Conservation (phyloP, 2,329 filamentous ascomycete species). For the Sporothrix euskadiensis region DNA sequence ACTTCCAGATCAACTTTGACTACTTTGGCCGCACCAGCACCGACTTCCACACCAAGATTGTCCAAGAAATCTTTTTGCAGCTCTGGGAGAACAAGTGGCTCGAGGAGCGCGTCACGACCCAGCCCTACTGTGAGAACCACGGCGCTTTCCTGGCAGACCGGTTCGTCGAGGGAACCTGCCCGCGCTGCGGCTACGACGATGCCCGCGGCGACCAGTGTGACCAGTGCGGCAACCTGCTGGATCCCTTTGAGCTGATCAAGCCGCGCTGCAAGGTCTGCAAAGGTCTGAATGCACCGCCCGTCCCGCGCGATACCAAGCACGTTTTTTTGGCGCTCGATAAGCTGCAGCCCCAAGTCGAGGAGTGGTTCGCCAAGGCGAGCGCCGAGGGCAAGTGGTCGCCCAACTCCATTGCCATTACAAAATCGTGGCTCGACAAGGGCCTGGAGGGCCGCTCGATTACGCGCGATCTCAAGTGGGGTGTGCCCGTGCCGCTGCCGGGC, state of each 20-base stretch:
- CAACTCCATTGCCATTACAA: conserved; percentile 74
- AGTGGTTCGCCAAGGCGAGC: conserved; percentile 74
- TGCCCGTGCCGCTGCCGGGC: conserved; percentile 55
- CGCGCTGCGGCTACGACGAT: conserved; percentile 69
- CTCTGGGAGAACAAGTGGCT: conserved; percentile 87
- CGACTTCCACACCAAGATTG: conserved; percentile 83
- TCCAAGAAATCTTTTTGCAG: conserved; percentile 84
- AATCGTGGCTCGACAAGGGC: conserved; percentile 80
- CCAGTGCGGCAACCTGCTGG: conserved; percentile 70
- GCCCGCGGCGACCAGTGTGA: conserved; percentile 66
- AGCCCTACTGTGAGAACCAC: conserved; percentile 78
- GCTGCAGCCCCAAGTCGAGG: conserved; percentile 72
- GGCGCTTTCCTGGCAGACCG: conserved; percentile 77
- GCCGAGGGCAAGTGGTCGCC: conserved; percentile 73
- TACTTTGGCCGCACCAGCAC: conserved; percentile 94
- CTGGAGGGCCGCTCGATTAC: conserved; percentile 87
- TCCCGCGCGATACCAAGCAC: conserved; percentile 82
- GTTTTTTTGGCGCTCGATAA: conserved; percentile 86
- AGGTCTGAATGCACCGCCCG: conserved; percentile 71
- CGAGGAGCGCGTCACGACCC: conserved; percentile 80
- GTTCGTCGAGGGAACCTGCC: conserved; percentile 77
- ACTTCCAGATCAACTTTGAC: conserved; percentile 95
- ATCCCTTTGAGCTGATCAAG: conserved; percentile 74
- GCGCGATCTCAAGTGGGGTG: conserved; percentile 88
- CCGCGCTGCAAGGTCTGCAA: conserved; percentile 97